Percentiles rank a stretch among this genome's conserved stretches.
Conservation (phyloP, 1,284 basidiomycete genomes). For the Quambalaria eucalypti region DNA sequence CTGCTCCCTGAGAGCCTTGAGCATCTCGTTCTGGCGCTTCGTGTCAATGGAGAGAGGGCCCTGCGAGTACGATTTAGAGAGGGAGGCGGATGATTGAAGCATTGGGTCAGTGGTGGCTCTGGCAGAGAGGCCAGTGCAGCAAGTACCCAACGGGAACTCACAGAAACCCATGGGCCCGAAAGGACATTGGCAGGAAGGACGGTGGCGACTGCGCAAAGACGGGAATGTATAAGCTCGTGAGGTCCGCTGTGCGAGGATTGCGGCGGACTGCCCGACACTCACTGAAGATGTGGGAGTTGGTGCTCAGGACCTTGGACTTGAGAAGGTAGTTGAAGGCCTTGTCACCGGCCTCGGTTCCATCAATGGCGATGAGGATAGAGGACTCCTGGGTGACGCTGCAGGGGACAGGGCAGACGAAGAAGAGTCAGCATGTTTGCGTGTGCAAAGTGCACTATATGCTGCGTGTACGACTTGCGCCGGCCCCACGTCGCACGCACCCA, state of each 20-base stretch:
- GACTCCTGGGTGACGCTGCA: conserved; percentile 5
- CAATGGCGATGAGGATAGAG: conserved; percentile 39
- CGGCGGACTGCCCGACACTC: neutral
- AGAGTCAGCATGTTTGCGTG: neutral
- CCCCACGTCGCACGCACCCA: neutral
- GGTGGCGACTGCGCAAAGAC: conserved; percentile 18
- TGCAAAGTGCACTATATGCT: neutral
- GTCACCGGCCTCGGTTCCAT: conserved; percentile 42
- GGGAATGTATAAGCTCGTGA: neutral
- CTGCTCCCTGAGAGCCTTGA: conserved; percentile 32
- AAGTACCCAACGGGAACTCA: too few species aligned
- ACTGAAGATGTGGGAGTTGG: conserved; percentile 33
- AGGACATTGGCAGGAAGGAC: conserved; percentile 40
- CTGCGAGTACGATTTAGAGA: too few species aligned
- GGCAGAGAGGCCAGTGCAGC: too few species aligned
- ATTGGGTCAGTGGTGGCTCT: too few species aligned
- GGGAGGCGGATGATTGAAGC: too few species aligned
- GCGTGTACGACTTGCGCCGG: too few species aligned
- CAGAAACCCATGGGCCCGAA: conserved; percentile 39
- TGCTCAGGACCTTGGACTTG: conserved; percentile 22
- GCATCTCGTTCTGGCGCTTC: conserved; percentile 38
- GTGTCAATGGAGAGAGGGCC: conserved; percentile 36
- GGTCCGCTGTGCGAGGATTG: too few species aligned
- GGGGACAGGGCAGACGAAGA: neutral
- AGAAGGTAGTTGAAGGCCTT: conserved; percentile 37